Conservation (phyloP, 2,329 filamentous ascomycete genomes). For the Sporothrix phasma region DNA sequence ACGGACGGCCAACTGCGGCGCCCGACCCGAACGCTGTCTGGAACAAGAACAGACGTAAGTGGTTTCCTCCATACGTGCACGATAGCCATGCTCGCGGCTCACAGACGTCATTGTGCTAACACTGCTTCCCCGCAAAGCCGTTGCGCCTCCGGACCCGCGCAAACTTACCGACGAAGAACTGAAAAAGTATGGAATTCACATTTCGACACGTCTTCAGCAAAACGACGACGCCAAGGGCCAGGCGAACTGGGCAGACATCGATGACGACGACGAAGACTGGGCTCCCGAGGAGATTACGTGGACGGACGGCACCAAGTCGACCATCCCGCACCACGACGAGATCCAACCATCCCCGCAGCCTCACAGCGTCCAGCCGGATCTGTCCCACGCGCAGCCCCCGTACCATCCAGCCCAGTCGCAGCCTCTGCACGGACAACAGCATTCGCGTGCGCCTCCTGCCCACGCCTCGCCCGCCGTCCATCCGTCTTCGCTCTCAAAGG, state of each 20-base stretch:
- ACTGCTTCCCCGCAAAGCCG: slow-evolving; percentile 32
- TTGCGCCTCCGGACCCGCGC: slow-evolving; percentile 60
- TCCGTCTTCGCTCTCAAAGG: slow-evolving; percentile 17
- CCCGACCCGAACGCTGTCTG: slow-evolving; percentile 69
- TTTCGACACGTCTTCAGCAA: slow-evolving; percentile 67
- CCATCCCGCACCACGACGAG: slow-evolving; percentile 55
- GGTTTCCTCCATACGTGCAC: neutral
- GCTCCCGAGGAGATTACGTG: slow-evolving; percentile 76
- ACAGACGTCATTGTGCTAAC: neutral
- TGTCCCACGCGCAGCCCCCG: slow-evolving; percentile 7
- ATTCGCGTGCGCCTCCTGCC: neutral
- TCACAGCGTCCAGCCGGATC: neutral
- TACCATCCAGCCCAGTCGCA: neutral
- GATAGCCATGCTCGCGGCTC: no score
- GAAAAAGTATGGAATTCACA: slow-evolving; percentile 77
- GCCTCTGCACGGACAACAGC: slow-evolving; percentile 14
- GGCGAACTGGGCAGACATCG: slow-evolving; percentile 81
- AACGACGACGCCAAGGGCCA: slow-evolving; percentile 55
- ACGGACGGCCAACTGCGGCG: slow-evolving; percentile 49
- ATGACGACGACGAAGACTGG: slow-evolving; percentile 83
- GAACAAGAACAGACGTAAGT: slow-evolving; percentile 80
- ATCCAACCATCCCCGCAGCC: slow-evolving; percentile 21
- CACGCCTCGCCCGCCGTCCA: neutral
- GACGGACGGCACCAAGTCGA: slow-evolving; percentile 80
- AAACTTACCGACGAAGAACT: slow-evolving; percentile 82